Base-by-base conservation (phyloP, 2,329 filamentous ascomycete species). In the Emericellopsis atlantica region DNA sequence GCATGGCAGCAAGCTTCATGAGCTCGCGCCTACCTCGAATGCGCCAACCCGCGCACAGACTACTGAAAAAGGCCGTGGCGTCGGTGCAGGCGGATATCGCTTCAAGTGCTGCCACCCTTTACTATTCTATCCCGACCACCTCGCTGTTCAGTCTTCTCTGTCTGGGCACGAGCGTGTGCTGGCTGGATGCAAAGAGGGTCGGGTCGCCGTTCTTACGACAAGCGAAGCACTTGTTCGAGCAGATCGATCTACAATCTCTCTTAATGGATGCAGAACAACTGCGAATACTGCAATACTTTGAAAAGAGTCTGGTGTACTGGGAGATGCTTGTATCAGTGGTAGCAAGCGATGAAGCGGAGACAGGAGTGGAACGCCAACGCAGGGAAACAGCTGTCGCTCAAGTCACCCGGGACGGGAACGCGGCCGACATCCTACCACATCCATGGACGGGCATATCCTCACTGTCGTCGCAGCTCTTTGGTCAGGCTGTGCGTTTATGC, bases 1-100 rank as follows among this genome's bases (percentile, higher is more conserved):
- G 60, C 34, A 65, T 65, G 62, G 62, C 62, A 0, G 62, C 62
- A 0, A 55, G 55, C 0, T 64, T 60, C 6, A 40, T 65, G 9
- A 54, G 55, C 0, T 51, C 55, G 0, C 44, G 58, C 15, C 44
- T 64, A 14, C 60, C 60, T 1, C 53, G 56, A n/a, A 55, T 65
- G 52, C 48, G 50, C 5, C 58, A 56, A 12, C 54, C 59, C 1
- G 58, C 61, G 0, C 44, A 53, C 6, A 45, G 52, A 3, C 54
- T 61, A n/a, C 48, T 64, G 36, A 53, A 56, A 36, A 50, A 51
- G 1, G 62, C 62, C 1, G 57, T 56, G 1, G 48, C 48, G 24
- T 52, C 54, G 0, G 54, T 64, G 8, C 55, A 62, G n/a, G 48
- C 49, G 0, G 61, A 64, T 31, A 53, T 62, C 2, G 45, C 54